These are phyloP conservation scores for Verticillium isaacii DNA, from an alignment of 2,329 filamentous ascomycete genomes.

Conservation along the genomic window DNA sequence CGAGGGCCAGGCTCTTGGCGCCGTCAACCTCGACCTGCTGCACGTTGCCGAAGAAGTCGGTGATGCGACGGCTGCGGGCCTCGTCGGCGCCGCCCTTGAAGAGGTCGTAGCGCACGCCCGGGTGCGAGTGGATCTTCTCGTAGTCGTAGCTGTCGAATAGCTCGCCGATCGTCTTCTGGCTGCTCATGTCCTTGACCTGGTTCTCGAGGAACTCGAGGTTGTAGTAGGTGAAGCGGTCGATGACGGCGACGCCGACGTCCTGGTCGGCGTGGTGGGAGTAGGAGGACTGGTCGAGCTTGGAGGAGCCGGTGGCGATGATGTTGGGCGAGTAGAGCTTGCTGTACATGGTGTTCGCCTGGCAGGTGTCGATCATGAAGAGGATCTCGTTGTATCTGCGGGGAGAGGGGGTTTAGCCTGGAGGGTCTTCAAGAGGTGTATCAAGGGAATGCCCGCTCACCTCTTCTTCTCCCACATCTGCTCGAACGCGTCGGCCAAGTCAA, in stretches of 20 bases:
- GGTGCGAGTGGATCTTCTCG: conserved; percentile 88
- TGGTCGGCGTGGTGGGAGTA: conserved; percentile 98
- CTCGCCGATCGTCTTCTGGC: conserved; percentile 86
- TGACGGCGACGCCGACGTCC: conserved; percentile 95
- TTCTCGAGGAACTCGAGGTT: conserved; percentile 95
- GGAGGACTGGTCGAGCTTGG: conserved; percentile 89
- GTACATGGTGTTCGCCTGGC: conserved; percentile 99
- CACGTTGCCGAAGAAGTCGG: conserved; percentile 98
- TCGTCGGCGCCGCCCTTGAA: conserved; percentile 78
- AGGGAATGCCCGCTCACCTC: conserved; percentile 48
- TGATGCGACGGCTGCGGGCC: conserved; percentile 75
- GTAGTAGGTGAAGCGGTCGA: conserved; percentile 98
- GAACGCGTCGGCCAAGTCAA: conserved; percentile 94
- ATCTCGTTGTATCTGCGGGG: conserved; percentile 79
- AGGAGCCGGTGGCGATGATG: conserved; percentile 96
- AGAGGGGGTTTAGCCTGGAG: not conserved
- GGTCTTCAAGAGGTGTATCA: not conserved
- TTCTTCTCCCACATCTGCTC: conserved; percentile 99
- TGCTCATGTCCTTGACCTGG: conserved; percentile 78
- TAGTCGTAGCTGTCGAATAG: conserved; percentile 96
- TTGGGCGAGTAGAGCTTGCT: conserved; percentile 97
- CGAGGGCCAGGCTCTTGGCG: conserved; percentile 50
- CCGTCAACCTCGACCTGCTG: conserved; percentile 90
- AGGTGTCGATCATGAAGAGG: conserved; percentile 99
- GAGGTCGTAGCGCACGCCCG: conserved; percentile 91